phyloP scores from a whole-genome alignment of 257 asterid genomes.

The Linaria vulgaris region DNA sequence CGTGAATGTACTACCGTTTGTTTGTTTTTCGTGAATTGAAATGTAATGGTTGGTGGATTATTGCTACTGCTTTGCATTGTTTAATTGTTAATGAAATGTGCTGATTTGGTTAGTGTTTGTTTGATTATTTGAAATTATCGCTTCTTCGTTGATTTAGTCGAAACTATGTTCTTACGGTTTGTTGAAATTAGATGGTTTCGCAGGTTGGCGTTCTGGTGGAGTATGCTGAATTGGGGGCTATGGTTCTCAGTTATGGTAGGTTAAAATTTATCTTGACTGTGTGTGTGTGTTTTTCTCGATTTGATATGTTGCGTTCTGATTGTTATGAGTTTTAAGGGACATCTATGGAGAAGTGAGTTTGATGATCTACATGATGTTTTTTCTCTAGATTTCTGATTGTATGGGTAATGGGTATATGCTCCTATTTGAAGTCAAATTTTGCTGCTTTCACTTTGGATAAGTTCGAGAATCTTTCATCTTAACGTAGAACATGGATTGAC shows the following conservation, averaged over 20 bases:
- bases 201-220: no score
- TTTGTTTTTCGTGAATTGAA: constrained; percentile 18
- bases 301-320: neutral
- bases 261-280: constrained; percentile 2
- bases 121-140: constrained; percentile 7
- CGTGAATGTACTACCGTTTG: neutral
- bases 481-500: neutral
- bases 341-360: constrained; percentile 3
- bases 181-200: neutral
- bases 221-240: constrained; percentile 5
- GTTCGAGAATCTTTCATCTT: neutral
- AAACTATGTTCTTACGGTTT: neutral
- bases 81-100: constrained; percentile 14
- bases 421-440: neutral
- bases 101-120: neutral
- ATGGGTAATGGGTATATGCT: neutral
- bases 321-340: neutral
- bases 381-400: constrained; percentile 1
- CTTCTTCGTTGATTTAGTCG: constrained; percentile 5
- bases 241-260: constrained; percentile 8
- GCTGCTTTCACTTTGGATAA: neutral
- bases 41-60: constrained; percentile 27
- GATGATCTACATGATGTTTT: neutral
- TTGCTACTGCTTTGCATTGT: constrained; percentile 20
- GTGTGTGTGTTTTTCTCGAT: neutral